Conservation (phyloP, 2,329 filamentous ascomycete genomes). For the Hortaea werneckii region DNA sequence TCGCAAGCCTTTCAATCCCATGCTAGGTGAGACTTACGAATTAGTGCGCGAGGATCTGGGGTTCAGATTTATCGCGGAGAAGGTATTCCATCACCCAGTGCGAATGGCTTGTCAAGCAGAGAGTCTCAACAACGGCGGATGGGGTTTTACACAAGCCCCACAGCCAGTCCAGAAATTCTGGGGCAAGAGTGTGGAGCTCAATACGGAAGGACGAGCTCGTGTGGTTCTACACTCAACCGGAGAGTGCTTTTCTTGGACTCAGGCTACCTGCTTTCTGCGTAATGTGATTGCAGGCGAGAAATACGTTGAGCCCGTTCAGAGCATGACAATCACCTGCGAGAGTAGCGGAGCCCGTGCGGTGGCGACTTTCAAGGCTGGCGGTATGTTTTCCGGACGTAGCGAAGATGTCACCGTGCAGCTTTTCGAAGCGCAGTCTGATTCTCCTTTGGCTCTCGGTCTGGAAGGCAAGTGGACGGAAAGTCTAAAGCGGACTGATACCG, state of each 20-base stretch:
- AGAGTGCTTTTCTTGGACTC: conserved; percentile 79
- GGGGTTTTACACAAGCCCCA: conserved; percentile 81
- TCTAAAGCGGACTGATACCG: conserved; percentile 54
- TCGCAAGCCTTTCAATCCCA: conserved; percentile 93
- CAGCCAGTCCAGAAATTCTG: conserved; percentile 94
- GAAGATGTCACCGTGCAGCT: conserved; percentile 79
- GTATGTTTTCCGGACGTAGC: conserved; percentile 91
- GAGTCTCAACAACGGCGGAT: conserved; percentile 46
- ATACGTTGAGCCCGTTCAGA: conserved; percentile 89
- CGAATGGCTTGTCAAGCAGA: conserved; percentile 91
- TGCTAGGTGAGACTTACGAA: conserved; percentile 93
- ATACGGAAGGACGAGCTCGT: conserved; percentile 78
- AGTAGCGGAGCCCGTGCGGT: conserved; percentile 70
- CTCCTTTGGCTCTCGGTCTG: conserved; percentile 56
- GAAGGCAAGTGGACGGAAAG: conserved; percentile 75
- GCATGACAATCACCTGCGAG: conserved; percentile 78
- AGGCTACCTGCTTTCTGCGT: conserved; percentile 80
- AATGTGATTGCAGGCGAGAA: conserved; percentile 98
- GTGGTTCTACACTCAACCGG: conserved; percentile 58
- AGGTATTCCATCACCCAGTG: conserved; percentile 86
- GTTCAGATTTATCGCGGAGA: conserved; percentile 88
- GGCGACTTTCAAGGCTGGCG: conserved; percentile 87
- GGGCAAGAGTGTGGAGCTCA: conserved; percentile 93
- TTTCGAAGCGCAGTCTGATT: conserved; percentile 48
- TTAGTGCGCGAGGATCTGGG: conserved; percentile 78